A percentile compares a stretch with the other conserved stretches of the same genome.
Evolutionary conservation across 768 basidiomycete genomes (phyloP).

Genomic region (Cystofilobasidium capitatum): DNA sequence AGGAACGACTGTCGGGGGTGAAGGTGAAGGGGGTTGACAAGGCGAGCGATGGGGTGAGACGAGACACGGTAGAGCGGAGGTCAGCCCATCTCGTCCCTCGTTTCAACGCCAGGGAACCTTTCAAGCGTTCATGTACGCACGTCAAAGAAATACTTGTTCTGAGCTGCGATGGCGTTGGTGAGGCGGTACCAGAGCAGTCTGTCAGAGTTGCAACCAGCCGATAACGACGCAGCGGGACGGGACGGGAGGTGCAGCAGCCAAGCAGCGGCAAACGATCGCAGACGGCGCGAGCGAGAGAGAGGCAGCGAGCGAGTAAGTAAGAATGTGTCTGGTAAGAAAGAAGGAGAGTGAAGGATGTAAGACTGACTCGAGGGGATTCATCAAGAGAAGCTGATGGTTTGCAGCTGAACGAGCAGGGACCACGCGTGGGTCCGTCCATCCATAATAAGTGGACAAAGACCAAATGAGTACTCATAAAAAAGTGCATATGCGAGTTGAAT

Average conservation of each 20-base stretch:
- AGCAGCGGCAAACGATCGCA: too few relatives aligned
- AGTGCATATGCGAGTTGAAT: neutral
- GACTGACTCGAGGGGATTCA: too few relatives aligned
- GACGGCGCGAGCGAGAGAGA: too few relatives aligned
- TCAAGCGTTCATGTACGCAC: neutral
- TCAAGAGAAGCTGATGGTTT: too few relatives aligned
- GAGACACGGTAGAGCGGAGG: neutral
- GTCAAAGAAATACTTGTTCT: slow-evolving; percentile 1
- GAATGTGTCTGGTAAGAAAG: too few relatives aligned
- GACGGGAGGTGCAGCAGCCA: neutral
- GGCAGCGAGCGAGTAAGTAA: too few relatives aligned
- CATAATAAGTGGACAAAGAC: too few relatives aligned
- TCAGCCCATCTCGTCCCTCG: neutral
- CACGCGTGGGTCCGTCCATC: too few relatives aligned
- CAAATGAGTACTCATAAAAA: neutral
- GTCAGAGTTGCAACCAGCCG: neutral
- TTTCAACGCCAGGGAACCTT: neutral
- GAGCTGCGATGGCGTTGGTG: slow-evolving; percentile 1
- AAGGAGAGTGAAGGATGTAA: too few relatives aligned
- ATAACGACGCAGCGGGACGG: neutral
- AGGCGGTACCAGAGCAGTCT: slow-evolving; percentile 7
- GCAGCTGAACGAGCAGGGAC: too few relatives aligned
- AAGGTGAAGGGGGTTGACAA: neutral
- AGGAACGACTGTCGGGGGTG: neutral
- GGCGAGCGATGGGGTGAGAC: neutral